phyloP scores from a whole-genome alignment of 208 protist genomes.

The Trypanosoma conorhini region DNA sequence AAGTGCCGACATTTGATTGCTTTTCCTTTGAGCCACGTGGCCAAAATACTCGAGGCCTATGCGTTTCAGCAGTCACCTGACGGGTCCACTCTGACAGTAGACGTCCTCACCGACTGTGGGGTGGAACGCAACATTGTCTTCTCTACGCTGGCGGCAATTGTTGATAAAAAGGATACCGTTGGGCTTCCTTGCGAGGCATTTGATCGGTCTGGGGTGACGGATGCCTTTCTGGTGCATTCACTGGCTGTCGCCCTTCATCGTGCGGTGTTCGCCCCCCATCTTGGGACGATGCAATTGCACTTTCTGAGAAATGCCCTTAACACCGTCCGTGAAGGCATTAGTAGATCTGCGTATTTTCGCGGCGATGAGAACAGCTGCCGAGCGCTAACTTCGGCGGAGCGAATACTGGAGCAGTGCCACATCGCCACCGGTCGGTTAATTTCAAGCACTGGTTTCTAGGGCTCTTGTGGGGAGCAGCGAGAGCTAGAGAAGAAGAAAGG shows the following conservation, averaged over 20 bases:
- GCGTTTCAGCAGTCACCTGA: constrained; percentile 38
- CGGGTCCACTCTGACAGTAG: constrained; percentile 50
- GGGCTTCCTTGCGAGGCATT: constrained; percentile 38
- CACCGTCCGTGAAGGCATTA: constrained; percentile 34
- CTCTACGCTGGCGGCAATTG: constrained; percentile 54
- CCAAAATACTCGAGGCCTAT: constrained; percentile 65
- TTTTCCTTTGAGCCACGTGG: constrained; percentile 73
- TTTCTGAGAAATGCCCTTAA: constrained; percentile 41
- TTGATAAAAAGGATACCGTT: constrained; percentile 51
- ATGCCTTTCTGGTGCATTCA: constrained; percentile 58
- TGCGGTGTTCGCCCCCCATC: constrained; percentile 41
- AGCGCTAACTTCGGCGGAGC: constrained; percentile 22
- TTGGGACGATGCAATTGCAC: constrained; percentile 38
- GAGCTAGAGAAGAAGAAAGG: not conserved
- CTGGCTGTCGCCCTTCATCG: constrained; percentile 52
- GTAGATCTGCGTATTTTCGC: constrained; percentile 14
- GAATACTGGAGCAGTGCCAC: constrained; percentile 29
- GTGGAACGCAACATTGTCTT: constrained; percentile 75
- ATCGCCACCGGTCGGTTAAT: constrained; percentile 18
- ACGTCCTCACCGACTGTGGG: constrained; percentile 62
- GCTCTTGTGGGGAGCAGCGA: not conserved
- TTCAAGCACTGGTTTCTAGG: constrained; percentile 24
- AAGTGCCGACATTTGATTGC: constrained; percentile 47
- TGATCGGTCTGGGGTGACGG: constrained; percentile 31
- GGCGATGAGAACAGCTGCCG: constrained; percentile 18